Conservation (phyloP, 345 rosid genomes). For the Excoecaria agallocha region DNA sequence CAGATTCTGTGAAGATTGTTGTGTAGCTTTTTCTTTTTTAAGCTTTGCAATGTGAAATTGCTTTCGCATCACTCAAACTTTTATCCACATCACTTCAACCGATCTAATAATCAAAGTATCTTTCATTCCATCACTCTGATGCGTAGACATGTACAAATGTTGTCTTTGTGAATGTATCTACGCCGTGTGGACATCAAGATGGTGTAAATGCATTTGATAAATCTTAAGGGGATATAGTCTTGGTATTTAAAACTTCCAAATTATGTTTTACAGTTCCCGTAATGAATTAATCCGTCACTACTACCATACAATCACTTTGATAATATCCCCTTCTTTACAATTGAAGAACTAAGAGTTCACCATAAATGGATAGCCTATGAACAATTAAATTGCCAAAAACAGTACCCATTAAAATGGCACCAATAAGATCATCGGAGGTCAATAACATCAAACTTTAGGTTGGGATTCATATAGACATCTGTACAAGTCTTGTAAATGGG, state of each 20-base stretch:
- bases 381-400: constrained; percentile 14
- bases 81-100: neutral
- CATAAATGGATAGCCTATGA: constrained; percentile 15
- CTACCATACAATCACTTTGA: neutral
- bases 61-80: neutral
- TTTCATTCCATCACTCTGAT: neutral
- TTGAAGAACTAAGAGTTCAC: neutral
- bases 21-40: neutral
- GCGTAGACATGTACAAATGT: neutral
- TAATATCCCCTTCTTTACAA: neutral
- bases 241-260: neutral
- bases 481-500: constrained; percentile 80
- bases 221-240: neutral
- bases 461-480: constrained; percentile 89
- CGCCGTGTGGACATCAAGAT: neutral
- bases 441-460: constrained; percentile 66
- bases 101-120: neutral
- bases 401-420: neutral
- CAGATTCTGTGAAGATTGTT: constrained; percentile 4
- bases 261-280: constrained; percentile 3
- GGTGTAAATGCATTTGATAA: neutral
- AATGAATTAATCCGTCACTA: neutral
- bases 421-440: constrained; percentile 66
- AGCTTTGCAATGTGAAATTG: constrained; percentile 6
- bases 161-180: neutral